These are phyloP conservation scores for Phytophthora pinifolia DNA, from an alignment of 352 stramenopile genomes.

Conservation along the genomic window DNA sequence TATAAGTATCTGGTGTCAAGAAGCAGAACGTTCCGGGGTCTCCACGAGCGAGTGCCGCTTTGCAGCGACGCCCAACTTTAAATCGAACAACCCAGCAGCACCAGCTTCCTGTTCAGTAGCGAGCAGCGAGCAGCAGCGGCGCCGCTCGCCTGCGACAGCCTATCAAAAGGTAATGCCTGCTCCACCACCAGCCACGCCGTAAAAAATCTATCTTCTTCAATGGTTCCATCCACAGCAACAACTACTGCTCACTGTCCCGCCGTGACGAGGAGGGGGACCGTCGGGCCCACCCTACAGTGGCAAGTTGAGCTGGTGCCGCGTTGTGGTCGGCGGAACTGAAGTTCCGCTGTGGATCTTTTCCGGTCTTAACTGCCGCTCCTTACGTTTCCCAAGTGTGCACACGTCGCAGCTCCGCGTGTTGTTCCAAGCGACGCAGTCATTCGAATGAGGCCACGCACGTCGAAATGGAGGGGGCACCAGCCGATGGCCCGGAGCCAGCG, in stretches of 20 bases:
- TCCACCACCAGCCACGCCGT: too few relatives aligned
- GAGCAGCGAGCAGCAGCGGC: not conserved
- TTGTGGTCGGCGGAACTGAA: not conserved
- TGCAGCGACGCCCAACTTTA: slow-evolving; percentile 28
- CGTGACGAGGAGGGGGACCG: not conserved
- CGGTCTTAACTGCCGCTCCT: slow-evolving; percentile 10
- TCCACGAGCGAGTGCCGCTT: slow-evolving; percentile 11
- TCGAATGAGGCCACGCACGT: slow-evolving; percentile 31
- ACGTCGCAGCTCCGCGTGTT: slow-evolving; percentile 22
- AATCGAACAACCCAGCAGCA: slow-evolving; percentile 27
- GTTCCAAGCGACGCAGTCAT: slow-evolving; percentile 8
- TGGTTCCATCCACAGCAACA: too few relatives aligned
- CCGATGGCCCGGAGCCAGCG: slow-evolving; percentile 12
- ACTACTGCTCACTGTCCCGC: too few relatives aligned
- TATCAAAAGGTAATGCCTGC: too few relatives aligned
- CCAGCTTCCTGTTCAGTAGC: too few relatives aligned
- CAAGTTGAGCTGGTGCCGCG: slow-evolving; percentile 10
- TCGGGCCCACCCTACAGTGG: not conserved
- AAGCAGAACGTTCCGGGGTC: slow-evolving; percentile 25
- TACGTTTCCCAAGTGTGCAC: slow-evolving; percentile 11
- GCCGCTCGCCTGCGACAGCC: too few relatives aligned
- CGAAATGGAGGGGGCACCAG: slow-evolving; percentile 22
- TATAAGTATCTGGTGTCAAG: too few relatives aligned
- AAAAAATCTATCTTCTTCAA: too few relatives aligned
- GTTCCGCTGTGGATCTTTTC: slow-evolving; percentile 24